Evolutionary conservation across 106 monocot genomes (phyloP).

Genomic region (Xerophyta viscosa): DNA sequence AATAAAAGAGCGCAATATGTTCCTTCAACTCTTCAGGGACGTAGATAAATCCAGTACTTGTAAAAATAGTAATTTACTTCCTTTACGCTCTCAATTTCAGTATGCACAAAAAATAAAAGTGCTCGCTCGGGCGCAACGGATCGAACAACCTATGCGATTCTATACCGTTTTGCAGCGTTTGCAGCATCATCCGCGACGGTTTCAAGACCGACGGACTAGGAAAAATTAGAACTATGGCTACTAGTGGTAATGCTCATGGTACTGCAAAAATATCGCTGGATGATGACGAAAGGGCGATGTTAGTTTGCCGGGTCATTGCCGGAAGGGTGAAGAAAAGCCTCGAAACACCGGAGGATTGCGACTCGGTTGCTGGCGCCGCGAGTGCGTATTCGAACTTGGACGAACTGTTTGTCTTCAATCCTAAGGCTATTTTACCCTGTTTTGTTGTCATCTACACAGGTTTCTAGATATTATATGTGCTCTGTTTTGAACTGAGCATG

Average conservation of each 20-base stretch:
- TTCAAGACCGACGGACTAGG: slow-evolving; percentile 40
- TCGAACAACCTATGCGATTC: slow-evolving; percentile 38
- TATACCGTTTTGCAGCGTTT: slow-evolving; percentile 31
- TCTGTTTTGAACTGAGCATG: background rate
- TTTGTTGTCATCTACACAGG: slow-evolving; percentile 70
- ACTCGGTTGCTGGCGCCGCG: slow-evolving; percentile 36
- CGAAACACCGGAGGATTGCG: slow-evolving; percentile 35
- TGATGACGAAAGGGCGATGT: slow-evolving; percentile 60
- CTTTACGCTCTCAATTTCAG: no score
- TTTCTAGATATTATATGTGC: slow-evolving; percentile 2
- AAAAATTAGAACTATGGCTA: slow-evolving; percentile 55
- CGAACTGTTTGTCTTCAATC: slow-evolving; percentile 60
- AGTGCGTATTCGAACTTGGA: slow-evolving; percentile 43
- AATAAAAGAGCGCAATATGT: no score
- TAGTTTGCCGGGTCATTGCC: slow-evolving; percentile 87
- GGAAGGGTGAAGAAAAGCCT: slow-evolving; percentile 59
- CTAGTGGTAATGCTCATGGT: slow-evolving; percentile 70
- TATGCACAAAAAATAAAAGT: no score
- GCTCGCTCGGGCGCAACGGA: slow-evolving; percentile 50
- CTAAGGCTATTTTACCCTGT: slow-evolving; percentile 75
- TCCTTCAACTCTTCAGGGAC: no score
- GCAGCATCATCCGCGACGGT: slow-evolving; percentile 68
- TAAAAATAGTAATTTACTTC: no score
- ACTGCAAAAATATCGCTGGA: slow-evolving; percentile 8
- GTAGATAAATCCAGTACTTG: no score